These are phyloP conservation scores for Acanthamoeba sp. DNA, from an alignment of 208 protist species.

Conservation along the genomic window DNA sequence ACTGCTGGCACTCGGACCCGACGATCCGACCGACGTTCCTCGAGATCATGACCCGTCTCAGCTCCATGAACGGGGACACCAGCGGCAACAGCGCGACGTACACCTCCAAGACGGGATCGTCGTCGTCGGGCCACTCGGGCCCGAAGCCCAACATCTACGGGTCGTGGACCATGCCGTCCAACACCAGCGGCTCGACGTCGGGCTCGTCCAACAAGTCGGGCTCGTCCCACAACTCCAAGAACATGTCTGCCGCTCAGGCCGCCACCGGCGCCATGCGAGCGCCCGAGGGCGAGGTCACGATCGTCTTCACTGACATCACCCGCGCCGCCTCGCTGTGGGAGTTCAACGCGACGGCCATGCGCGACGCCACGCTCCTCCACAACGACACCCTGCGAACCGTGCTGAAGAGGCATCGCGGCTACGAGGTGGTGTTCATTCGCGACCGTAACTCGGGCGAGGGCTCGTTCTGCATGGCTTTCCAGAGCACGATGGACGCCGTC, in stretches of 20 bases:
- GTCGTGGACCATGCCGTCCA: not conserved
- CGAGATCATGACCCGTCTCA: constrained; percentile 68
- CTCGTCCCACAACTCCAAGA: constrained; percentile 2
- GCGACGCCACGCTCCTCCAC: constrained; percentile 45
- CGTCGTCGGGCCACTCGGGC: constrained; percentile 8
- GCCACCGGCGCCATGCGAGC: not conserved
- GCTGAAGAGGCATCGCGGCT: constrained; percentile 46
- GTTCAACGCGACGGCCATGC: constrained; percentile 23
- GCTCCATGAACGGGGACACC: constrained; percentile 23
- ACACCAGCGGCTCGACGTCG: constrained; percentile 17
- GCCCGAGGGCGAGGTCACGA: constrained; percentile 33
- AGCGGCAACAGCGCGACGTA: not conserved
- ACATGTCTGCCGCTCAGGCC: too few species aligned
- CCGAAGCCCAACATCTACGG: constrained; percentile 8
- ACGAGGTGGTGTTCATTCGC: constrained; percentile 51
- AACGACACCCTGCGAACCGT: not conserved
- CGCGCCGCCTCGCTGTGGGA: constrained; percentile 35
- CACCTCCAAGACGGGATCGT: constrained; percentile 45
- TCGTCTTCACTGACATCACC: constrained; percentile 65
- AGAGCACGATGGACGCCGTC: not conserved
- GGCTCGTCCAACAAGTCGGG: not conserved
- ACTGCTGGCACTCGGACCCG: constrained; percentile 56
- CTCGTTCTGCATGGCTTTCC: constrained; percentile 76
- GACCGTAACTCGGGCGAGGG: constrained; percentile 68
- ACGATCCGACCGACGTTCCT: constrained; percentile 59